Evolutionary conservation across 345 rosid genomes (phyloP), one percentile per base, ranked within the genome.

Genomic region (Acer saccharum): DNA sequence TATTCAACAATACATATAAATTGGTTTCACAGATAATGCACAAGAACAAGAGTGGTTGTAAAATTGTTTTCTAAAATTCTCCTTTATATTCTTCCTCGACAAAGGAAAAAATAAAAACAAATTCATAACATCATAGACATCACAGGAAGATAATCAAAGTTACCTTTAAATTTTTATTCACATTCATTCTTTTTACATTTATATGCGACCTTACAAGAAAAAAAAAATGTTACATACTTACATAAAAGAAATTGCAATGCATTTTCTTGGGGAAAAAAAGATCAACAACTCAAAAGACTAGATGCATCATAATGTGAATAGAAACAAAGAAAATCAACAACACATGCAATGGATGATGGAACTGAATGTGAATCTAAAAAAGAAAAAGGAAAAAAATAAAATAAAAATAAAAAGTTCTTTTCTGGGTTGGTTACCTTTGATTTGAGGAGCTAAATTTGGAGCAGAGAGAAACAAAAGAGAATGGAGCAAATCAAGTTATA

Each of bases 361-460:
- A 1, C 14, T 46, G 10, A 43, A 25, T 50, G n/a, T 50, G 73
- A 25, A 50, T 32, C 20, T 23, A 25, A 23, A 14, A 18, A 46
- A 10, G 50, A 10, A 10, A 32, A 35, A 0, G 39, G 5, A 32
- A 50, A 55, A n/a, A 8, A 58, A 20, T 35, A 12, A 13, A 10
- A 6, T 23, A 23, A 25, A 25, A 25, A 25, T 25, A 25, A 25
- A 25, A 25, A 13, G 10, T 41, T 10, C 8, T 18, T 65, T 32
- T 65, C 2, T 32, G 68, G 68, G 68, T 68, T 25, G 20, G 35
- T 70, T 57, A 72, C 75, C 66, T 72, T 72, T 12, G 11, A 23
- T n/a, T 58, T 57, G n/a, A 72, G 20, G n/a, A 57, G 50, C 18
- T 54, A 29, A 71, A 71, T 7, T 55, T 18, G 75, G 41, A 71